These are phyloP conservation scores for Xylaria sp. DNA, from an alignment of 2,329 filamentous ascomycete genomes.

Conservation along the genomic window DNA sequence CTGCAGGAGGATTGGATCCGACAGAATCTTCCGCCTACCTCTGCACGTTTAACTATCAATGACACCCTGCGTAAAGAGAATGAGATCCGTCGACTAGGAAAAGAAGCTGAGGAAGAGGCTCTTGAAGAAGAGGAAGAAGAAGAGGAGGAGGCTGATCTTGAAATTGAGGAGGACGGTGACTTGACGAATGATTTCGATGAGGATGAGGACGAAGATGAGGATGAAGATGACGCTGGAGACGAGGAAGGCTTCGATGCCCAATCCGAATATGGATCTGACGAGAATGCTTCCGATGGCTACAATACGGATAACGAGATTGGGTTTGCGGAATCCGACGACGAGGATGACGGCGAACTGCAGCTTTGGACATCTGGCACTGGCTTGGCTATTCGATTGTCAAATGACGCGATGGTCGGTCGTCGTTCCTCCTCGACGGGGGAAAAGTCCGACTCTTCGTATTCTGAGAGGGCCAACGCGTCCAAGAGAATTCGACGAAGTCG, in stretches of 20 bases:
- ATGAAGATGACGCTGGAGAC: too few species aligned
- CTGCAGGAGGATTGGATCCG: slow-evolving; percentile 92
- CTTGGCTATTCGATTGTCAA: slow-evolving; percentile 52
- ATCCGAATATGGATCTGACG: slow-evolving; percentile 67
- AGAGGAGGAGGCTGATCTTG: slow-evolving; percentile 53
- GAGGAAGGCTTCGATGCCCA: slow-evolving; percentile 48
- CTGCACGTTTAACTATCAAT: slow-evolving; percentile 81
- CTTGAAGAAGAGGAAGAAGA: slow-evolving; percentile 76
- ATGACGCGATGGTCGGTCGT: slow-evolving; percentile 51
- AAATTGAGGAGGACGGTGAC: slow-evolving; percentile 57
- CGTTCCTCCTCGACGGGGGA: slow-evolving; percentile 56
- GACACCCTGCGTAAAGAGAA: slow-evolving; percentile 93
- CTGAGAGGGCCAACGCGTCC: slow-evolving; percentile 51
- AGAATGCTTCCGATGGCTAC: slow-evolving; percentile 72
- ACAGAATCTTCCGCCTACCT: slow-evolving; percentile 70
- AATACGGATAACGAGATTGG: slow-evolving; percentile 78
- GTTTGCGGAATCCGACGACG: slow-evolving; percentile 75
- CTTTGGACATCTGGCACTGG: slow-evolving; percentile 64
- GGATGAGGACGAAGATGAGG: slow-evolving; percentile 59
- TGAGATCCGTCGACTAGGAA: slow-evolving; percentile 82
- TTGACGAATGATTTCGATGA: slow-evolving; percentile 61
- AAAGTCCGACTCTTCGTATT: slow-evolving; percentile 71
- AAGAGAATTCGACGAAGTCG: slow-evolving; percentile 49
- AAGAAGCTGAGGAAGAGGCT: slow-evolving; percentile 92
- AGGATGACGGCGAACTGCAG: slow-evolving; percentile 69